A percentile compares a stretch with the other conserved stretches of the same genome.
These are phyloP conservation scores for Dictyostelium firmibasis DNA, from an alignment of 78 protist species.

Conservation along the genomic window DNA sequence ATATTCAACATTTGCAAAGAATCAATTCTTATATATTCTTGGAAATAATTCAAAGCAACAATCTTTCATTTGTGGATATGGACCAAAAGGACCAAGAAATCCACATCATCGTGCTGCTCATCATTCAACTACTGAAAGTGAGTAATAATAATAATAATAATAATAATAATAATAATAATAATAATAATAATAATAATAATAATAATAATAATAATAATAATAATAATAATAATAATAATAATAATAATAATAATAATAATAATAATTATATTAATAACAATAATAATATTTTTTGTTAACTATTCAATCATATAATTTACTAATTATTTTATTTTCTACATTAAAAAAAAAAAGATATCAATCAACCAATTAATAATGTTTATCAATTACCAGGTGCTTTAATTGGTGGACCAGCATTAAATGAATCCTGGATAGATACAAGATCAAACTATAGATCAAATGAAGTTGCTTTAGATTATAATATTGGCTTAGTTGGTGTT, in stretches of 20 bases:
- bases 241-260: too few relatives aligned
- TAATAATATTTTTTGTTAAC: too few relatives aligned
- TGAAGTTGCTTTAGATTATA: slow-evolving; percentile 45
- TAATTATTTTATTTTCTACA: neutral
- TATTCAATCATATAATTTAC: too few relatives aligned
- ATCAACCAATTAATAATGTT: neutral
- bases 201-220: too few relatives aligned
- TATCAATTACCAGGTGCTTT: slow-evolving; percentile 9
- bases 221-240: too few relatives aligned
- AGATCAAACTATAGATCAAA: neutral
- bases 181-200: too few relatives aligned
- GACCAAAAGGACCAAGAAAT: slow-evolving; percentile 22
- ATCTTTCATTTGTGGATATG: slow-evolving; percentile 41
- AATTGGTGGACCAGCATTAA: slow-evolving; percentile 34
- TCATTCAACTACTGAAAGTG: neutral
- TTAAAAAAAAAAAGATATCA: neutral
- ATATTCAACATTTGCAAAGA: neutral
- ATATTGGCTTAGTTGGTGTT: slow-evolving; percentile 42
- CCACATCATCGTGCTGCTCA: slow-evolving; percentile 71
- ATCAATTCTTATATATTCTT: slow-evolving; percentile 4
- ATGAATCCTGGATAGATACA: neutral
- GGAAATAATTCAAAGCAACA: slow-evolving; percentile 16
- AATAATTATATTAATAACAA: too few relatives aligned
- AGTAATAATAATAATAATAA: neutral
- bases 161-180: too few relatives aligned